Evolutionary conservation across 805 yeast genomes (phyloP), one percentile per base, ranked within the genome.

Genomic region (Kodamaea sagamina): DNA sequence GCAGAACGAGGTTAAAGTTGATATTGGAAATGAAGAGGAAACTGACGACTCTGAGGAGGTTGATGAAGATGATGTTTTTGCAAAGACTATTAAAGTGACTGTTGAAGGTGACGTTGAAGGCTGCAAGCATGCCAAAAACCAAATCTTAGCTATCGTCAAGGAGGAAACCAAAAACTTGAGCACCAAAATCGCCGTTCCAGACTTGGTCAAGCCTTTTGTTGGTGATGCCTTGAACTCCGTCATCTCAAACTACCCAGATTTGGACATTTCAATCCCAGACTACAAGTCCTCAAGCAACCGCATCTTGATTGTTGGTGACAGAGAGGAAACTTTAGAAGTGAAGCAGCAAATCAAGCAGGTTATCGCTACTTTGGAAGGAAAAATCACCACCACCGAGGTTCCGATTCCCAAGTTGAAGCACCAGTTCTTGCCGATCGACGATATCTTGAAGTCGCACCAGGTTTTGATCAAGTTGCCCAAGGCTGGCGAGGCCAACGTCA

Each of bases 71-170:
- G 88, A 82, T 49, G 62, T 79, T 40, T 79, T 78, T 54, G 83
- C 83, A 27, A 78, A 72, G 37, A 61, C 77, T n/a, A 73, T 85
- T 24, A 69, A 72, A 25, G 83, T 90, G 42, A 67, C 80, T 19
- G 70, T 90, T 43, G 84, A 79, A 47, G 98, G 97, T 67, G 95
- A 89, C 58, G 75, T 78, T 47, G 95, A 86, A 59, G 89, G 96
- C 43, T 86, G 86, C 53, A 77, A 74, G 49, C 74, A 75, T 39
- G 97, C 97, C 22, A 84, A 84, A 58, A 62, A 68, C 26, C 79
- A 74, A 58, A 89, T 92, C 50, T 52, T 79, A 57, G 79, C 77
- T 15, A 85, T 89, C 54, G 95, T 89, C 39, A 75, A 78, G 56
- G 86, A 85, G 56, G 82, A 85, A 55, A 84, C 89, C 42, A 84